Evolutionary conservation across 2,329 filamentous ascomycete genomes (phyloP), one percentile per base, ranked within the genome.

Genomic region (Chrysosporium queenslandicum): DNA sequence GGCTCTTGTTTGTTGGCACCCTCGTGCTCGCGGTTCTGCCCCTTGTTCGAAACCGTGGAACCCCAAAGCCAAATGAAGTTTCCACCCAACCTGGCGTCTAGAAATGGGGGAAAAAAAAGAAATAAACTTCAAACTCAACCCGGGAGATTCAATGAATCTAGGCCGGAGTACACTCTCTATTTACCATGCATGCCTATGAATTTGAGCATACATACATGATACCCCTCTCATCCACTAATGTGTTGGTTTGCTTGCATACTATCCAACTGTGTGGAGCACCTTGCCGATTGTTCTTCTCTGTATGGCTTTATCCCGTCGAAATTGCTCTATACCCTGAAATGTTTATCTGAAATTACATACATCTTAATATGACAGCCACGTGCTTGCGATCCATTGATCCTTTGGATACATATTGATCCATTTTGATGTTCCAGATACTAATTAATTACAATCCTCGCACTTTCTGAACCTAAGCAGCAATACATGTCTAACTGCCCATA

Each of bases 1-100:
- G 76, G 76, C 59, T 74, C n/a, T 60, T 73, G 4, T 57, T 58
- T 29, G 51, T 54, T 43, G 57, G 18, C 37, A 52, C 55, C 4
- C 29, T 55, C 27, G 52, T 43, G 14, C 46, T 57, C 3, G 36
- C 39, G 25, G 39, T 57, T 39, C 47, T 58, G 39, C 55, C 55
- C 21, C 11, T 55, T 11, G 30, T 55, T 5, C 53, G 49, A 18
- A 50, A 46, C 46, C 48, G 49, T 21, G 53, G 46, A 41, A 20
- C 20, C 20, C n/a, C 46, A 18, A 50, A 43, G 34, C 41, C 50
- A 46, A 39, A 39, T 18, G 51, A 32, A 18, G 37, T 46, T 9
- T 20, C 46, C 2, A 25, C 53, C n/a, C 30, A 50, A 12, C 36
- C 43, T 3, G 30, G 14, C 25, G 30, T 54, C 23, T 55, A n/a